A percentile compares a stretch with the other conserved stretches of the same genome.
These are phyloP conservation scores for Maudiozyma humilis DNA, from an alignment of 1,139 yeast species.

Conservation along the genomic window DNA sequence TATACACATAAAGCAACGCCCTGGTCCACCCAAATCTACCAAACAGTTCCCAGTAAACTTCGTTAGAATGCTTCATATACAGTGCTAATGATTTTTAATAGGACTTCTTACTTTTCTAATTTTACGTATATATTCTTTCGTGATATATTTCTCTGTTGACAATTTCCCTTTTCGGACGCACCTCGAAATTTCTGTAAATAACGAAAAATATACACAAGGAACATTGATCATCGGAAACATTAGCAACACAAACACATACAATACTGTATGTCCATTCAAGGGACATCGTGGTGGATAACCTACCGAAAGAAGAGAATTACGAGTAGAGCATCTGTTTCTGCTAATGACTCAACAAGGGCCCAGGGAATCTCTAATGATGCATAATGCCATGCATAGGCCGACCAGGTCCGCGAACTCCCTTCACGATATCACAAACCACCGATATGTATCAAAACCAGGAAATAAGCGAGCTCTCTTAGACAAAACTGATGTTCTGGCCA, in stretches of 20 bases:
- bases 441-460: neutral
- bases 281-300: too few species aligned
- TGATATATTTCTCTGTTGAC: neutral
- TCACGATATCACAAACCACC: constrained; percentile 7
- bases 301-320: too few species aligned
- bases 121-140: neutral
- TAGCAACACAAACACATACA: too few species aligned
- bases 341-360: neutral
- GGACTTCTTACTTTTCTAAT: too few species aligned
- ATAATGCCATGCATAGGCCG: neutral
- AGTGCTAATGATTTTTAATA: too few species aligned
- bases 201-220: too few species aligned
- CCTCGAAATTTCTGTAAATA: neutral
- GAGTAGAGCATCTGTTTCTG: too few species aligned
- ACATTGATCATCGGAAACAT: neutral
- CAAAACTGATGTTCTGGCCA: constrained; percentile 1
- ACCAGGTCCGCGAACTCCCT: neutral
- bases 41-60: too few species aligned
- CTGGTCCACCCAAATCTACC: too few species aligned
- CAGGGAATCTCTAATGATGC: neutral
- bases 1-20: too few species aligned
- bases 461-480: constrained; percentile 1
- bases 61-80: too few species aligned
- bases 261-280: too few species aligned
- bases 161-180: constrained; percentile 3